Evolutionary conservation across 805 yeast species (phyloP).

Genomic region (Saitoella complicata): DNA sequence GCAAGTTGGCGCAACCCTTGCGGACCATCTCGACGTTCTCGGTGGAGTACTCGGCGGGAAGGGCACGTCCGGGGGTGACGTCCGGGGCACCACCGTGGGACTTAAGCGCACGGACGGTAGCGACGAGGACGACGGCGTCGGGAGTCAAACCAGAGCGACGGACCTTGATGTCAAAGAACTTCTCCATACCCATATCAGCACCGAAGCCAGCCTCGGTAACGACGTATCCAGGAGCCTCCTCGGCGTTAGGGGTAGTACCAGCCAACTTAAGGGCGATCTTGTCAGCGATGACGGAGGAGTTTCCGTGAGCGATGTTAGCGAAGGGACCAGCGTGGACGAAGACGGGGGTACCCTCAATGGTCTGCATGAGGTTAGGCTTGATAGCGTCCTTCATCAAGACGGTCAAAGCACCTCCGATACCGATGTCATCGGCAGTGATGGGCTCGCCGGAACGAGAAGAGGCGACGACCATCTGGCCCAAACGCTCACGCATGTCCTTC

Average conservation of each 20-base stretch:
- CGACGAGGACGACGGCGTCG: constrained; percentile 83
- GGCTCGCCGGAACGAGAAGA: constrained; percentile 60
- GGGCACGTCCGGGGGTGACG: constrained; percentile 80
- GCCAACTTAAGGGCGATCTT: constrained; percentile 82
- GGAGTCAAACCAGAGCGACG: constrained; percentile 79
- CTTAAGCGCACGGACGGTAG: constrained; percentile 92
- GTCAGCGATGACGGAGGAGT: constrained; percentile 87
- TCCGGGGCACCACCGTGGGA: constrained; percentile 96
- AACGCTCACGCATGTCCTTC: constrained; percentile 69
- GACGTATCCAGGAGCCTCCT: constrained; percentile 48
- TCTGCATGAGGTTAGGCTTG: constrained; percentile 93
- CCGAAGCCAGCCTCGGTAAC: constrained; percentile 98
- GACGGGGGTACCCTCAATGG: constrained; percentile 94
- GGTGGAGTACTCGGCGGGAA: constrained; percentile 64
- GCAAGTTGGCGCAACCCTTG: constrained; percentile 72
- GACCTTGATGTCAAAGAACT: constrained; percentile 90
- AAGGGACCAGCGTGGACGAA: constrained; percentile 97
- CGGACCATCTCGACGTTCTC: constrained; percentile 69
- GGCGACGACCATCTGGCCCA: constrained; percentile 83
- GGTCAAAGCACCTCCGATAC: constrained; percentile 89
- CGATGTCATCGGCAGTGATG: constrained; percentile 84
- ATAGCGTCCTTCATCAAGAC: constrained; percentile 91
- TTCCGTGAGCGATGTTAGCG: constrained; percentile 94
- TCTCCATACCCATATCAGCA: constrained; percentile 98
- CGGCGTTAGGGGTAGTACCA: constrained; percentile 37